Evolutionary conservation across 164 flowering plant species (phyloP).

Genomic region (Paratinospora sagittata): DNA sequence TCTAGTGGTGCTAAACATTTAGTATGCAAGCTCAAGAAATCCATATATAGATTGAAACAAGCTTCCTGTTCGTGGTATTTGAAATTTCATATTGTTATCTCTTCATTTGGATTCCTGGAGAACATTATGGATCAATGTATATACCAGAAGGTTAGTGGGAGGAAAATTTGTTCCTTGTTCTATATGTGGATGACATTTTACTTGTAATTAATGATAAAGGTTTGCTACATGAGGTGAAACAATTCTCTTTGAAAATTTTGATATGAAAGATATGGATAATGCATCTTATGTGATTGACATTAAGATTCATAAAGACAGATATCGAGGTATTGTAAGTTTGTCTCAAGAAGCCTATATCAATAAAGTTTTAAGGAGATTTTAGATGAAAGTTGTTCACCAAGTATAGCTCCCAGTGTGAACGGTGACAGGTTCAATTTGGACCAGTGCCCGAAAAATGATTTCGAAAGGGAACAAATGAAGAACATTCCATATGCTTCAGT

Average conservation of each 20-base stretch:
- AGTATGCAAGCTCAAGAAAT: conserved; percentile 22
- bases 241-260: conserved; percentile 18
- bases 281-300: conserved; percentile 22
- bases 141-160: conserved; percentile 20
- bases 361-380: too few relatives aligned
- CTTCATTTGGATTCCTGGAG: conserved; percentile 19
- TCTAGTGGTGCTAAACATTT: conserved; percentile 8
- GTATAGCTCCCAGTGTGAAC: too few relatives aligned
- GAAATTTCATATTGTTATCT: conserved; percentile 18
- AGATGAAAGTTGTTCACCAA: too few relatives aligned
- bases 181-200: conserved; percentile 9
- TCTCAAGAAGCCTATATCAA: neutral
- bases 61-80: conserved; percentile 26
- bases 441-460: neutral
- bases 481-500: neutral
- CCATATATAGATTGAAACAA: conserved; percentile 19
- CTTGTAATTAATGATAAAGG: conserved; percentile 17
- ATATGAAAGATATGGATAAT: conserved; percentile 20
- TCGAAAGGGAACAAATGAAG: neutral
- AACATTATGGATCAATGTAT: conserved; percentile 21
- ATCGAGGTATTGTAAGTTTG: neutral
- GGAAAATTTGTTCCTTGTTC: conserved; percentile 12
- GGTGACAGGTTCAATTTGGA: neutral
- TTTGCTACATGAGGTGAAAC: conserved; percentile 16
- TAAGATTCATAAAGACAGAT: conserved; percentile 11